Evolutionary conservation across 257 asterid genomes (phyloP), one percentile per base, ranked within the genome.

Genomic region (Ehretia macrophylla): DNA sequence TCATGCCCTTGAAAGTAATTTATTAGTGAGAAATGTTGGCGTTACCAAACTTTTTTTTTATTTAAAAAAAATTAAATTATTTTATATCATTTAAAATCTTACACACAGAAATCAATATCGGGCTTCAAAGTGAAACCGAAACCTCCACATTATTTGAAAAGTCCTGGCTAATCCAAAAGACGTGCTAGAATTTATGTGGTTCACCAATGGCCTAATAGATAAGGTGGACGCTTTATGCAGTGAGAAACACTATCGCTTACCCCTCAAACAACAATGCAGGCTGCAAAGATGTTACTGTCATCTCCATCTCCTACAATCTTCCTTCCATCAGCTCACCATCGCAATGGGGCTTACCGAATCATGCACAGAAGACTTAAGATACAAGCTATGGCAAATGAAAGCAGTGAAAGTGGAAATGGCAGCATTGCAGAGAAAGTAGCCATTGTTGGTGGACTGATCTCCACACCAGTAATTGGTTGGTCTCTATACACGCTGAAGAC

Each of bases 401-500:
- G 71, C 54, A 19, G 77, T 5, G 82, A 69, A 42, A 63, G 69
- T 67, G 68, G 67, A 63, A 51, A 52, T 50, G 64, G 75, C 61
- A n/a, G 75, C 35, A 32, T 75, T 13, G 47, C 61, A 0, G 94
- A 80, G 71, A 63, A 64, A 63, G 78, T 68, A 5, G 86, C 86
- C 55, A 73, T 79, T 10, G 72, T 39, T 22, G 86, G 83, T 0
- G 95, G 97, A 68, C 62, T 84, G 19, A 67, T 89, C 19, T 70
- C 97, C 0, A 77, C 75, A 10, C 95, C 96, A 14, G 81, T 88
- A n/a, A 82, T 91, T 51, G 96, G 87, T 16, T 88, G 94, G 98
- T 91, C 95, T 10, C 94, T 91, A 4, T 88, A 80, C 88, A 88
- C 96, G 0, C 80, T 91, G 32, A 88, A 88, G 72, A 83, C 92